Conservation (phyloP, 176 grass and related monocot species). For the Cenchrus americanus region DNA sequence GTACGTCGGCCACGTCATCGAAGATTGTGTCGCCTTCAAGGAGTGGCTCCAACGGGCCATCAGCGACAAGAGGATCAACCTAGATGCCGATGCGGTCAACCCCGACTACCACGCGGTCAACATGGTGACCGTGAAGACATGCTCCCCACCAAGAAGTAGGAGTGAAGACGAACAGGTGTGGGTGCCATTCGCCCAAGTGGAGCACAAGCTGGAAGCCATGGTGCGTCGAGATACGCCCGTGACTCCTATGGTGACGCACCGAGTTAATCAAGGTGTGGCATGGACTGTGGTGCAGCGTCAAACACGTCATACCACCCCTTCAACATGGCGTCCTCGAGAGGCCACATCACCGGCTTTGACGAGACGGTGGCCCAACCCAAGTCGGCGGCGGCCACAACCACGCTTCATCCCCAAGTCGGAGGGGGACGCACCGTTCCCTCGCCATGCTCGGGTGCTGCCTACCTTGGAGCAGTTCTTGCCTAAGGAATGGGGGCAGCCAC, state of each 20-base stretch:
- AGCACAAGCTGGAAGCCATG: not conserved
- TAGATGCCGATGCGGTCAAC: not conserved
- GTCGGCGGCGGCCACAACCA: not conserved
- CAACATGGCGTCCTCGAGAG: not conserved
- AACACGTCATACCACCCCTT: no score
- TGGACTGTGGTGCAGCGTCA: not conserved
- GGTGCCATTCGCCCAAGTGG: not conserved
- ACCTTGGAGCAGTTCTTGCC: not conserved
- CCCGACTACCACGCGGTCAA: not conserved
- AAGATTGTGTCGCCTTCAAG: not conserved
- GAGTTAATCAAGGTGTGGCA: rapidly evolving
- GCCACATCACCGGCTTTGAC: not conserved
- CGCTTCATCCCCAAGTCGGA: not conserved
- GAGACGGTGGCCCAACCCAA: not conserved
- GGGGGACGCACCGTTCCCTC: not conserved
- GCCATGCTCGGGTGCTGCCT: rapidly evolving
- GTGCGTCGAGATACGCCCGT: not conserved
- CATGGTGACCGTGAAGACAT: not conserved
- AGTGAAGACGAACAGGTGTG: not conserved
- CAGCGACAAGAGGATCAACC: not conserved
- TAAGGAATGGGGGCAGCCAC: not conserved
- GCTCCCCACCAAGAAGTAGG: no score
- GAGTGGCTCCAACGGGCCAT: not conserved
- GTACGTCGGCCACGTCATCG: not conserved
- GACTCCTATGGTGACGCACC: not conserved